These are phyloP conservation scores for Starmerella bombicola DNA, from an alignment of 805 yeast genomes.

Conservation along the genomic window DNA sequence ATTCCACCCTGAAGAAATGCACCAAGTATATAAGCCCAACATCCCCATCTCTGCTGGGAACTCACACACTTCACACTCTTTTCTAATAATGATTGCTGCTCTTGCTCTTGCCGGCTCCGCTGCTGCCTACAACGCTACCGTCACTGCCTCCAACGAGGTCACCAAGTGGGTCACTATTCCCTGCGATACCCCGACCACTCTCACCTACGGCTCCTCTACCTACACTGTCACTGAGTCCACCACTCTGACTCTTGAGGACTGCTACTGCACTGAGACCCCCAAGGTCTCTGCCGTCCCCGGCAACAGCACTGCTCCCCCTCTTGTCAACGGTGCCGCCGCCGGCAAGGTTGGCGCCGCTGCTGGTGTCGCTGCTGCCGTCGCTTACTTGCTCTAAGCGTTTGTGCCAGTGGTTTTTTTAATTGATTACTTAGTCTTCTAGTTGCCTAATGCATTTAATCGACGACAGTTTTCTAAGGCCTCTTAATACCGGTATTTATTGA, in stretches of 20 bases:
- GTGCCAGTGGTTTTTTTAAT: no score
- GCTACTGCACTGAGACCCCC: conserved; percentile 15
- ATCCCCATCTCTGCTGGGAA: neutral
- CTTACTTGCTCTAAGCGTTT: conserved; percentile 17
- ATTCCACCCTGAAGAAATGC: neutral
- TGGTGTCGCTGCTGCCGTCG: conserved; percentile 21
- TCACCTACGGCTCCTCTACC: conserved; percentile 16
- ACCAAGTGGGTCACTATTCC: conserved; percentile 16
- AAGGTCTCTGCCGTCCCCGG: conserved; percentile 6
- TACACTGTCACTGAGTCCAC: conserved; percentile 17
- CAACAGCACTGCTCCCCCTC: conserved; percentile 10
- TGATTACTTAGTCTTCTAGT: no score
- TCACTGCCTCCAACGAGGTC: conserved; percentile 12
- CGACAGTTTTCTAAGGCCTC: no score
- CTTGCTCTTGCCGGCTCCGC: conserved; percentile 17
- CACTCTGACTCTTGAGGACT: conserved; percentile 19
- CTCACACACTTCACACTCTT: neutral
- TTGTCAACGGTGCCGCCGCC: conserved; percentile 17
- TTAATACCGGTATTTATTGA: no score
- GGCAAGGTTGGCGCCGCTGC: conserved; percentile 20
- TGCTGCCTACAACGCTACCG: conserved; percentile 12
- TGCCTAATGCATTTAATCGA: no score
- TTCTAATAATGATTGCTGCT: conserved; percentile 15
- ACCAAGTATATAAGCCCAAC: neutral
- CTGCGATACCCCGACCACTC: conserved; percentile 17